These are phyloP conservation scores for Acanthamoeba lenticulata DNA, from an alignment of 208 protist genomes.

Conservation along the genomic window DNA sequence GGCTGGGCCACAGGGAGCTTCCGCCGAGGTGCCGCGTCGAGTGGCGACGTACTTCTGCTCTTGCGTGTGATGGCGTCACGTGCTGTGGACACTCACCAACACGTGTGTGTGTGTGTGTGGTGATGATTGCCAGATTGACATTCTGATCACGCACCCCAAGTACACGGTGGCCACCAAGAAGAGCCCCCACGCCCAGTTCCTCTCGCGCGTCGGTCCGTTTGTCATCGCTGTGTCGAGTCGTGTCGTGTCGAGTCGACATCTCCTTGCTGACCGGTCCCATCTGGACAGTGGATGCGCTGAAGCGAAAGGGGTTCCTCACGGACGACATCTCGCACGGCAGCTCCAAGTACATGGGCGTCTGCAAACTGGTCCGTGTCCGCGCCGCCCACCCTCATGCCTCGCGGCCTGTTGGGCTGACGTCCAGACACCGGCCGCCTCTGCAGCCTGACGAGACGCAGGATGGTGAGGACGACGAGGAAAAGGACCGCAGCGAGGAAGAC, in stretches of 20 bases:
- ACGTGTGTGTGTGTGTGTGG: not conserved
- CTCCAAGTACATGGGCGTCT: slow-evolving; percentile 74
- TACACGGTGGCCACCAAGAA: slow-evolving; percentile 58
- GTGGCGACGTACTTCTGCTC: not conserved
- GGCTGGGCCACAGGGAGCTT: not conserved
- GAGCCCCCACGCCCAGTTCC: slow-evolving; percentile 39
- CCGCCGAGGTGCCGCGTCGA: not conserved
- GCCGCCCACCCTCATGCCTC: not conserved
- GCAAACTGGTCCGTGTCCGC: slow-evolving; percentile 1
- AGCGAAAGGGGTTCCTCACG: slow-evolving; percentile 30
- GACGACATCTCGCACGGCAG: slow-evolving; percentile 70
- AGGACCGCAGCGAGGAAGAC: not conserved
- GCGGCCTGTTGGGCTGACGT: too few relatives aligned
- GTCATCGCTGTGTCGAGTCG: not conserved
- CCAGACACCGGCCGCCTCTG: not conserved
- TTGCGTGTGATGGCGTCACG: not conserved
- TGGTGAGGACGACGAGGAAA: slow-evolving; percentile 40
- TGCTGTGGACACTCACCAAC: not conserved
- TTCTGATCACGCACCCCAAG: slow-evolving; percentile 74
- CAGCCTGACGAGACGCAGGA: not conserved
- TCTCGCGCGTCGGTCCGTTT: slow-evolving; percentile 27
- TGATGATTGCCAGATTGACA: slow-evolving; percentile 66
- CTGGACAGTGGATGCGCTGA: slow-evolving; percentile 2
- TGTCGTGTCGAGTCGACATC: not conserved
- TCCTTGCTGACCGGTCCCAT: not conserved